Base-by-base conservation (phyloP, 768 basidiomycete genomes). In the Trametes sanguinea region DNA sequence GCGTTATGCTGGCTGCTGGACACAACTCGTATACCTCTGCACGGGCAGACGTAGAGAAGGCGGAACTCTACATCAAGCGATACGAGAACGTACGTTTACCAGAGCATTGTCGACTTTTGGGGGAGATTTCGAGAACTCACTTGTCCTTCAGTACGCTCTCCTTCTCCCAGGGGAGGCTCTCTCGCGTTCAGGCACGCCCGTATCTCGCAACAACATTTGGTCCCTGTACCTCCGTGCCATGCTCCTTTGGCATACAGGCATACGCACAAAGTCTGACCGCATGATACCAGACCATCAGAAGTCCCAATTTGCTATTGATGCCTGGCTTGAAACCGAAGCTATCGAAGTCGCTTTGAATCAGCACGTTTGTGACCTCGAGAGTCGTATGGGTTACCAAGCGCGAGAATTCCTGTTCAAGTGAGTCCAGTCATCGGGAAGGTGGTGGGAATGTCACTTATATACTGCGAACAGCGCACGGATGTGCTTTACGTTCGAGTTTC, bases 351-450 rank as follows among this genome's bases (percentile, higher is more conserved):
- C 84, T 17, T 70, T 91, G 57, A 79, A 87, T 65, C 72, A 72
- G 22, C 90, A 91, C 67, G 83, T 81, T 0, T 92, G 90, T 69
- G 75, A 75, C 14, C 76, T 89, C n/a, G n/a, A n/a, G n/a, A n/a
- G 83, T 62, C 79, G 86, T 6, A 88, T 81, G 64, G 75, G 90
- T 17, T 90, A 81, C 66, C 82, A 85, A 55, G 88, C 85, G 35
- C 78, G n/a, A 46, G 90, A 90, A 65, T 88, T 83, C 66, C 76
- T 91, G 22, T 91, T 89, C 77, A 89, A 89, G 90, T 89, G 69
- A 72, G 87, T 74, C 3, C 10, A 37, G 35, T 37, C 10, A n/a
- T n/a, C n/a, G n/a, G n/a, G n/a, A n/a, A n/a, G n/a, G n/a, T n/a
- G n/a, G n/a, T n/a, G n/a, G n/a, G n/a, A n/a, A n/a, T n/a, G n/a